Percentiles rank a stretch among this genome's conserved stretches.
Evolutionary conservation across 2,329 filamentous ascomycete species (phyloP).

Genomic region (Aspergillus japonicus): DNA sequence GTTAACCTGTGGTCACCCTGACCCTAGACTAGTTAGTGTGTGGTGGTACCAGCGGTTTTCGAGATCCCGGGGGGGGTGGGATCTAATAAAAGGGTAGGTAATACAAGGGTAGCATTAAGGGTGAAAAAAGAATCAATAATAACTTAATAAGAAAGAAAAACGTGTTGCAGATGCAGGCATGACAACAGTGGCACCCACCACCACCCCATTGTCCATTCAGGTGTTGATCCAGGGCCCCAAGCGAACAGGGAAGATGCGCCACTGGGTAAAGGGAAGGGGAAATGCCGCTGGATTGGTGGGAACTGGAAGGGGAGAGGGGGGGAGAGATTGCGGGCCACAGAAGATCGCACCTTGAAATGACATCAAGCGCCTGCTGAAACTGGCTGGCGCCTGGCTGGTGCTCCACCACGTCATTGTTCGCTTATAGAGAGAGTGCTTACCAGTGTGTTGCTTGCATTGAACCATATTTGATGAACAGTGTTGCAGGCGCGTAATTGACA

Average conservation of each 20-base stretch:
- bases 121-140: constrained; percentile 8
- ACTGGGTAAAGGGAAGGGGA: constrained; percentile 26
- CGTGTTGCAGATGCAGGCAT: constrained; percentile 25
- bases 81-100: background rate
- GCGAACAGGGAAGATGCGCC: constrained; percentile 16
- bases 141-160: constrained; percentile 13
- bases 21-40: background rate
- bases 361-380: constrained; percentile 41
- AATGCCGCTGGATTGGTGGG: constrained; percentile 25
- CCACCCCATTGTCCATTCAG: constrained; percentile 10
- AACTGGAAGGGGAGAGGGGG: constrained; percentile 12
- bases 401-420: constrained; percentile 1
- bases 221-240: constrained; percentile 10
- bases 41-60: background rate
- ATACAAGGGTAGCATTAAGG: background rate
- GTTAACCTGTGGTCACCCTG: background rate
- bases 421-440: background rate
- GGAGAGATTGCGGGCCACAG: background rate
- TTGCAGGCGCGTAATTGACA: background rate
- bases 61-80: background rate
- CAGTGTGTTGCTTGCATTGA: background rate
- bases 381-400: constrained; percentile 7
- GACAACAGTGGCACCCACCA: constrained; percentile 30
- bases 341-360: constrained; percentile 22
- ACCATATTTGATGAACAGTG: background rate